Percentiles rank a stretch among this genome's conserved stretches.
These are phyloP conservation scores for Sugiyamaella neomexicana DNA, from an alignment of 1,139 yeast genomes.

Conservation along the genomic window DNA sequence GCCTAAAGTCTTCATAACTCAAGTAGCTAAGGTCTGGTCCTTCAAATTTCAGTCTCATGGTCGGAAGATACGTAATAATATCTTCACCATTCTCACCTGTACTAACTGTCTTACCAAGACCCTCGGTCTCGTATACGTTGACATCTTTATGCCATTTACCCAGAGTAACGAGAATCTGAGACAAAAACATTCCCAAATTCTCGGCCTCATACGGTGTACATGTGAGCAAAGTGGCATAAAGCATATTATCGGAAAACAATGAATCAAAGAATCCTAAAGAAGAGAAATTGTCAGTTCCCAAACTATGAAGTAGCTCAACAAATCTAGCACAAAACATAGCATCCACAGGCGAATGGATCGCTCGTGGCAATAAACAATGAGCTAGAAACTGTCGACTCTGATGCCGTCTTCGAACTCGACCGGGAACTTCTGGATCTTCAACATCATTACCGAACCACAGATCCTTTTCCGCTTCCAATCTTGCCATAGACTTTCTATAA, in stretches of 20 bases:
- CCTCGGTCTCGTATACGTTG: slow-evolving; percentile 35
- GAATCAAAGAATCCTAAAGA: slow-evolving; percentile 48
- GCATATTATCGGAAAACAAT: slow-evolving; percentile 52
- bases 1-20: slow-evolving; percentile 45
- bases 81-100: slow-evolving; percentile 21
- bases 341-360: slow-evolving; percentile 78
- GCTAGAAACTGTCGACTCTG: slow-evolving; percentile 52
- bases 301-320: slow-evolving; percentile 50
- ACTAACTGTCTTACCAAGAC: slow-evolving; percentile 31
- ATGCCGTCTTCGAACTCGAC: slow-evolving; percentile 33
- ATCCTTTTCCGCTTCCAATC: slow-evolving; percentile 39
- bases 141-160: slow-evolving; percentile 46
- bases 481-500: slow-evolving; percentile 35
- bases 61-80: slow-evolving; percentile 31
- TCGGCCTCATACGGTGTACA: slow-evolving; percentile 79
- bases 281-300: slow-evolving; percentile 49
- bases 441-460: slow-evolving; percentile 39
- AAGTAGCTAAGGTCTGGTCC: slow-evolving; percentile 32
- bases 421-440: slow-evolving; percentile 25
- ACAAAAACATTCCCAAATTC: slow-evolving; percentile 73
- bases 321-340: slow-evolving; percentile 73
- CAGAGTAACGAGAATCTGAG: slow-evolving; percentile 53
- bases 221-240: slow-evolving; percentile 64
- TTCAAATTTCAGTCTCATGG: slow-evolving; percentile 29
- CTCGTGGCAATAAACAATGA: slow-evolving; percentile 72